Conservation (phyloP, 129 eudicot genomes). For the Tanacetum coccineum region DNA sequence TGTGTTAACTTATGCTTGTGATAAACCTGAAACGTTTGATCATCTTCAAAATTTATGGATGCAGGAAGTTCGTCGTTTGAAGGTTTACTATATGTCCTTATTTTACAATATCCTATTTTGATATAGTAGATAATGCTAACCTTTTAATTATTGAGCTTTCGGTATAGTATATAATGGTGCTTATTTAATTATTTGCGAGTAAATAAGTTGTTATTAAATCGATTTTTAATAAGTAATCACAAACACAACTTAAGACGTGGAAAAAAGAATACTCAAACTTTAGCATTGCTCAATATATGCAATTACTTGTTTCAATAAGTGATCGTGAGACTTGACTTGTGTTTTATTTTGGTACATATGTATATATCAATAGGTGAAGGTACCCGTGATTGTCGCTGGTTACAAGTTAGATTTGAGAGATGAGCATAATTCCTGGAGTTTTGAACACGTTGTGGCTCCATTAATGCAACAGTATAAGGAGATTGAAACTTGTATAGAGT, state of each 20-base stretch:
- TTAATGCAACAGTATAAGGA: background rate
- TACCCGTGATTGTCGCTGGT: slow-evolving; percentile 29
- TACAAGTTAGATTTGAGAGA: background rate
- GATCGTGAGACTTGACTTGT: background rate
- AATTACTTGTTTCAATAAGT: too few relatives aligned
- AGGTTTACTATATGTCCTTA: slow-evolving; percentile 36
- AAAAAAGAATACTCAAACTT: too few relatives aligned
- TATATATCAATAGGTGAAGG: slow-evolving; percentile 50
- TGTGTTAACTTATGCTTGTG: slow-evolving; percentile 83
- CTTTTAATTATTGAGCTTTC: too few relatives aligned
- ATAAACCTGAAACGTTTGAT: slow-evolving; percentile 61
- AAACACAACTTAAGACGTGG: too few relatives aligned
- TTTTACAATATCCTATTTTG: background rate
- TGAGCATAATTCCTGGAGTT: background rate
- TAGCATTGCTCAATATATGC: too few relatives aligned
- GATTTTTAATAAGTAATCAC: too few relatives aligned
- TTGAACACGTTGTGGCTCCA: background rate
- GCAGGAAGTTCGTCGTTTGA: slow-evolving; percentile 75
- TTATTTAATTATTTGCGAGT: too few relatives aligned
- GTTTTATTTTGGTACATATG: background rate
- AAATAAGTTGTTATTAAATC: background rate
- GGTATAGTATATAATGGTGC: too few relatives aligned
- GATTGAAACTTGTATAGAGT: background rate
- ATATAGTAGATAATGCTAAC: background rate
- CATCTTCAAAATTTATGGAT: slow-evolving; percentile 78